Evolutionary conservation across 495 filamentous ascomycete genomes (phyloP), one percentile per base, ranked within the genome.

Genomic region (Letharia columbiana): DNA sequence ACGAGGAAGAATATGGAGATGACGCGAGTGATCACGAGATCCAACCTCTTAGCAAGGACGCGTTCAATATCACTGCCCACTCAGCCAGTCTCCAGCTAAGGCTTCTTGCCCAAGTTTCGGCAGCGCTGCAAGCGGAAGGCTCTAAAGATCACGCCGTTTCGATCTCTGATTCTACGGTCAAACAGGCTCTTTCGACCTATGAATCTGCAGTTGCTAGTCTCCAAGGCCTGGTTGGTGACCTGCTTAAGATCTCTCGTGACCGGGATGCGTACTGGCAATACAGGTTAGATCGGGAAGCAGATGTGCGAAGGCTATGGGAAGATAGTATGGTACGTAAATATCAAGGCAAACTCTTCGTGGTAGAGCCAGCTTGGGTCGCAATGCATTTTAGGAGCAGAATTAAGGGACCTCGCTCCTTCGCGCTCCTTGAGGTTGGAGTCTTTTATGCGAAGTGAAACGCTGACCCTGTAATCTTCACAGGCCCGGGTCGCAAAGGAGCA

Each of bases 231-330:
- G 83, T 98, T 67, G 89, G 90, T 8, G 92, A 96, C 74, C 83
- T 98, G 5, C 77, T 96, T 17, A 90, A 90, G 44, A 98, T 98
- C 71, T 92, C 91, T 20, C 84, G 89, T 65, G 94, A 98, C 71
- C 88, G 95, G 39, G 94, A 98, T 75, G 85, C 91, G 0, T 96
- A 96, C 73, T 98, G 94, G 94, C 92, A 96, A 74, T 93, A 94
- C 73, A 86, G 94, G 20, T 82, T 98, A 39, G 91, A 93, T 71
- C 87, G 90, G 45, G 94, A 98, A 75, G 87, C 86, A 42, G 86
- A 92, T 72, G 85, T 97, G 71, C 86, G 94, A 39, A 86, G 89
- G 56, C 87, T 98, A 83, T 98, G 95, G 94, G 94, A 98, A 78
- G 95, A 98, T 68, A 98, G 91, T 76, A 98, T 98, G 94, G 54